Percentiles rank a stretch among this genome's conserved stretches.
Conservation (phyloP, 371 early-diverging fungal genomes). For the Apophysomyces trapeziformis region DNA sequence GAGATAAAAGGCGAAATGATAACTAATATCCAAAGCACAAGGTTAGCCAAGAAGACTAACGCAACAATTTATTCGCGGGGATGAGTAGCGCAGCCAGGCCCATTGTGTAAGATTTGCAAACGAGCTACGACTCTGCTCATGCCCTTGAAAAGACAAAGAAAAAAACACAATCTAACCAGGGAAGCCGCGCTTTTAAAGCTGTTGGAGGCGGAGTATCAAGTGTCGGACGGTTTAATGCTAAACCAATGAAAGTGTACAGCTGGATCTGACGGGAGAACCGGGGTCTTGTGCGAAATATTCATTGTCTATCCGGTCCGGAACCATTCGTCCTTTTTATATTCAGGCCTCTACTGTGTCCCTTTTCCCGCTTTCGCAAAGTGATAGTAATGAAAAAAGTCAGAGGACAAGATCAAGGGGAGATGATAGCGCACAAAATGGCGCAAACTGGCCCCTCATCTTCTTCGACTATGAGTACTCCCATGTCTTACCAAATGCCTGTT, state of each 20-base stretch:
- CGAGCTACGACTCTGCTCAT: conserved; percentile 27
- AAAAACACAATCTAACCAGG: neutral
- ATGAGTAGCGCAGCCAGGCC: conserved; percentile 29
- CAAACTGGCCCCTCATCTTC: neutral
- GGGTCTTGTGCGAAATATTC: too few relatives aligned
- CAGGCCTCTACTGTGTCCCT: neutral
- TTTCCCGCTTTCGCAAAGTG: neutral
- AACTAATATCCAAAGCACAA: conserved; percentile 25
- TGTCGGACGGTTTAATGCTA: too few relatives aligned
- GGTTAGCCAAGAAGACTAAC: conserved; percentile 8
- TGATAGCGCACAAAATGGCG: neutral
- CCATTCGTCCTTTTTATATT: neutral
- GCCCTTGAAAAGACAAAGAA: conserved; percentile 25
- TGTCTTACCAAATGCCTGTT: neutral
- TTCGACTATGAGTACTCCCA: neutral
- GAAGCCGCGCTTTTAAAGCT: too few relatives aligned
- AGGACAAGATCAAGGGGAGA: conserved; percentile 3
- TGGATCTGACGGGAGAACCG: too few relatives aligned
- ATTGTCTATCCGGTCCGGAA: neutral
- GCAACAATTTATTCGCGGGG: conserved; percentile 18
- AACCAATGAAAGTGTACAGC: too few relatives aligned
- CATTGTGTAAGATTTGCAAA: conserved; percentile 24
- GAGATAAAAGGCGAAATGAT: neutral
- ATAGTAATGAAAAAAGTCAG: neutral
- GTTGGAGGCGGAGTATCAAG: too few relatives aligned